Conservation (phyloP, 2,329 filamentous ascomycete genomes). For the Emmonsiellopsis sp. region DNA sequence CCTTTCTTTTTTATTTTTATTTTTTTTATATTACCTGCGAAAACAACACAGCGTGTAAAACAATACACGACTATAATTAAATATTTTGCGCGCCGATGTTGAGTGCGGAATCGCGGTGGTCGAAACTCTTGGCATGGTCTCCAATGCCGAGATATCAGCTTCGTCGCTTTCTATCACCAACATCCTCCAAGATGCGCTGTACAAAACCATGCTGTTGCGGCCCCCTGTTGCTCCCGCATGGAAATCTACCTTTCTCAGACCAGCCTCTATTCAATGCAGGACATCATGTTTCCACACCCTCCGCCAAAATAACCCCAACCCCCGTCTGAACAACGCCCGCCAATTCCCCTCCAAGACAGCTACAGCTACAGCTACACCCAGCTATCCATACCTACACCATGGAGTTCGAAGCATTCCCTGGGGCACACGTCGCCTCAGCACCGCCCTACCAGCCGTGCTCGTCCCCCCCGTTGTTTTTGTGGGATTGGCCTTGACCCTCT, state of each 20-base stretch:
- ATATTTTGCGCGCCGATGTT: neutral
- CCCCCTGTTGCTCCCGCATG: neutral
- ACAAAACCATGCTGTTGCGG: neutral
- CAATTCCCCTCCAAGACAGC: neutral
- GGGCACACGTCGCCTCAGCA: neutral
- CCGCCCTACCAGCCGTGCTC: constrained; percentile 36
- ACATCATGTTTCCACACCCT: neutral
- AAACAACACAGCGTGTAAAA: neutral
- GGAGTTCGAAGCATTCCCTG: neutral
- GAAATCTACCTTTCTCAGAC: neutral
- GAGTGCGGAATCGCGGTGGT: no score
- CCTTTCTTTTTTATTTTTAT: neutral
- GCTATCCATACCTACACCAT: neutral
- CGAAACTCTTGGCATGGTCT: no score
- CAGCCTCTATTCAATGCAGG: neutral
- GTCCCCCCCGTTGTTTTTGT: constrained; percentile 58
- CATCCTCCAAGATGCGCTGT: neutral
- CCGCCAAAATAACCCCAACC: neutral
- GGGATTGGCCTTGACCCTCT: constrained; percentile 56
- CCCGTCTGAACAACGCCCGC: neutral
- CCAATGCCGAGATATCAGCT: neutral
- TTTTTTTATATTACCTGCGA: neutral
- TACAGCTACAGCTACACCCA: neutral
- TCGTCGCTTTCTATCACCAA: neutral
- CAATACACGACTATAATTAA: neutral